Evolutionary conservation across 2,329 filamentous ascomycete genomes (phyloP).

Genomic region (Paracoccidioides brasiliensis): DNA sequence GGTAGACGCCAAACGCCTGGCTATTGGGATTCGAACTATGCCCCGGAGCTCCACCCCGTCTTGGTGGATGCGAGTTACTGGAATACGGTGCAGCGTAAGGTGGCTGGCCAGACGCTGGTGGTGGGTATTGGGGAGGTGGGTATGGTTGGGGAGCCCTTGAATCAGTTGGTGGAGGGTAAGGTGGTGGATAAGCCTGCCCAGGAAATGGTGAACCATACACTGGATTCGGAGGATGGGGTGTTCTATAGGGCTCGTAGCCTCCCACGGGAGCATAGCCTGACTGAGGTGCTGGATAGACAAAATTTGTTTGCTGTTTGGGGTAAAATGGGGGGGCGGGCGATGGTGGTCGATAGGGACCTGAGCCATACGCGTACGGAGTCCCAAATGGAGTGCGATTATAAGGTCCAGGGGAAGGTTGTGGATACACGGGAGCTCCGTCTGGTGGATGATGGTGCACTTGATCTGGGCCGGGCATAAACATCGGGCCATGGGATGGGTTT

Average conservation of each 20-base stretch:
- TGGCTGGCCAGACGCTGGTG: constrained; percentile 10
- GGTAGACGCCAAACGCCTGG: constrained; percentile 33
- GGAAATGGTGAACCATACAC: constrained; percentile 15
- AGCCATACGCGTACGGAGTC: constrained; percentile 19
- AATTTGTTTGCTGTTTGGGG: constrained; percentile 12
- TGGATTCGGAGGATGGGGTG: constrained; percentile 11
- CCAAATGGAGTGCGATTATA: constrained; percentile 21
- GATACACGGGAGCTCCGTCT: constrained; percentile 7
- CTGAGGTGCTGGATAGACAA: constrained; percentile 14
- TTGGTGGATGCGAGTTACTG: neutral
- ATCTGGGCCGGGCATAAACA: constrained; percentile 10
- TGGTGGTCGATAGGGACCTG: constrained; percentile 20
- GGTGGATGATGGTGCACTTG: constrained; percentile 8
- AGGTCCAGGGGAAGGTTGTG: constrained; percentile 16
- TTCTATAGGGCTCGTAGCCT: constrained; percentile 12
- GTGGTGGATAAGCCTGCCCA: constrained; percentile 13
- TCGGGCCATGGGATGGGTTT: constrained; percentile 7
- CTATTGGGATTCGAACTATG: constrained; percentile 12
- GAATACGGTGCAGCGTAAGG: constrained; percentile 9
- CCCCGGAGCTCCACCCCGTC: constrained; percentile 3
- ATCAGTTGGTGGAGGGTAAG: constrained; percentile 11
- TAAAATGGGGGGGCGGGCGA: constrained; percentile 18
- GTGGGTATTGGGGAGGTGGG: constrained; percentile 10
- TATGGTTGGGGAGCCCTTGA: constrained; percentile 11
- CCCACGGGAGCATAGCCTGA: constrained; percentile 11